Evolutionary conservation across 2,329 filamentous ascomycete species (phyloP).

Genomic region (Monosporascus cannonballus): DNA sequence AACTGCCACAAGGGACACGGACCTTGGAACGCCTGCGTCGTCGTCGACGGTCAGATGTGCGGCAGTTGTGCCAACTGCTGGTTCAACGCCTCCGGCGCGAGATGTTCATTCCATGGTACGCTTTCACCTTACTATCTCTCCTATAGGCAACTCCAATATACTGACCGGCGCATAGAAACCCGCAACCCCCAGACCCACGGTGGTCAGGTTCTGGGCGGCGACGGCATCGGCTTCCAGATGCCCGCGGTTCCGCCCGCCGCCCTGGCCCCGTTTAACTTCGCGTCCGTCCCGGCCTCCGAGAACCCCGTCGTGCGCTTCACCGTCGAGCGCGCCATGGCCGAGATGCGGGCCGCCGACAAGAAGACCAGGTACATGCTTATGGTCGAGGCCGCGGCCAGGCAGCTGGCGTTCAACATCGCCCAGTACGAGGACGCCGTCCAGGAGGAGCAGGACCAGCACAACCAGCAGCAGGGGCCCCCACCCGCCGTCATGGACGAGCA

Average conservation of each 20-base stretch:
- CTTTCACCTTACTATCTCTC: conserved; percentile 11
- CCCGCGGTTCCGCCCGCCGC: conserved; percentile 22
- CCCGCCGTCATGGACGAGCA: conserved; percentile 21
- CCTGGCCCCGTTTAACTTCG: conserved; percentile 26
- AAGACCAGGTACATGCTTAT: conserved; percentile 41
- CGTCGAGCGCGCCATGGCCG: conserved; percentile 40
- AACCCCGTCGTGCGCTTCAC: conserved; percentile 36
- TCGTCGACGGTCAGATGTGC: conserved; percentile 55
- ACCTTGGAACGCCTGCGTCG: conserved; percentile 52
- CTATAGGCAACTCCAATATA: neutral
- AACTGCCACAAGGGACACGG: conserved; percentile 56
- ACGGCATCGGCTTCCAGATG: conserved; percentile 22
- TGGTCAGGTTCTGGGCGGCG: conserved; percentile 22
- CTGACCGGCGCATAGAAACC: conserved; percentile 30
- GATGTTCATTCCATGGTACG: conserved; percentile 55
- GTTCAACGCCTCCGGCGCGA: conserved; percentile 55
- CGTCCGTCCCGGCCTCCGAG: conserved; percentile 24
- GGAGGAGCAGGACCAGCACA: conserved; percentile 21
- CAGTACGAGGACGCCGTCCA: conserved; percentile 40
- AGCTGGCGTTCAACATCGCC: conserved; percentile 46
- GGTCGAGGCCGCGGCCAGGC: conserved; percentile 48
- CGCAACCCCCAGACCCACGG: conserved; percentile 35
- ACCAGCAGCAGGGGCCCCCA: conserved; percentile 11
- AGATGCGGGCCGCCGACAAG: conserved; percentile 37
- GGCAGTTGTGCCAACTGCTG: conserved; percentile 58